Base-by-base conservation (phyloP, 805 yeast genomes). In the Barnettozyma populi region DNA sequence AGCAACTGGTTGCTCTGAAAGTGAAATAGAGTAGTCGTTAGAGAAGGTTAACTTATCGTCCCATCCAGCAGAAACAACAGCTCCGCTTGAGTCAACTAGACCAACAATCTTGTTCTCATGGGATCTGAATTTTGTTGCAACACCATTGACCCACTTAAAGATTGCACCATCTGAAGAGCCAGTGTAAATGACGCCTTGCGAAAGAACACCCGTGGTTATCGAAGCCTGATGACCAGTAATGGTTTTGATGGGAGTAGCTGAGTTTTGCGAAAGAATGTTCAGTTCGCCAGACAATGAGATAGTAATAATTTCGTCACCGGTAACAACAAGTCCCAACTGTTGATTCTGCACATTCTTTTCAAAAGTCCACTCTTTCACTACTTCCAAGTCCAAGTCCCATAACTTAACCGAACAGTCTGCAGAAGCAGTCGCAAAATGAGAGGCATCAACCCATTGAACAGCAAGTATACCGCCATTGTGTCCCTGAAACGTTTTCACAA, bases 81-180 rank as follows among this genome's bases (percentile, higher is more conserved):
- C 45, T 1, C 64, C 58, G 1, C 61, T 64, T 11, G 60, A 58
- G 5, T 53, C 54, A 21, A 55, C 74, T 20, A 80, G 59, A 2
- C 82, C 81, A 31, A 78, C 80, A 40, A 92, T 75, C 52, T 84
- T 75, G 54, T 90, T 89, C 1, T 76, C 61, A 64, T 90, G 97
- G 2, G 68, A 67, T 2, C 65, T 61, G 13, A 60, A 56, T 10
- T 74, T 56, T 10, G 69, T 56, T 1, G 75, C 74, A 37, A 37
- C 41, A 23, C 41, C 41, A 37, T 37, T 29, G 13, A 23, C 67
- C 95, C 97, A 88, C 48, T 72, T 62, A 39, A 77, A 65, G 9
- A 90, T 65, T 35, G 77, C 70, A 27, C 98, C 98, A 63, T 92
- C 97, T 47, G 84, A 81, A 29, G 92, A 82, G 16, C 96, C 97